Evolutionary conservation across 768 basidiomycete genomes (phyloP).

Genomic region (Lactarius evosmus): DNA sequence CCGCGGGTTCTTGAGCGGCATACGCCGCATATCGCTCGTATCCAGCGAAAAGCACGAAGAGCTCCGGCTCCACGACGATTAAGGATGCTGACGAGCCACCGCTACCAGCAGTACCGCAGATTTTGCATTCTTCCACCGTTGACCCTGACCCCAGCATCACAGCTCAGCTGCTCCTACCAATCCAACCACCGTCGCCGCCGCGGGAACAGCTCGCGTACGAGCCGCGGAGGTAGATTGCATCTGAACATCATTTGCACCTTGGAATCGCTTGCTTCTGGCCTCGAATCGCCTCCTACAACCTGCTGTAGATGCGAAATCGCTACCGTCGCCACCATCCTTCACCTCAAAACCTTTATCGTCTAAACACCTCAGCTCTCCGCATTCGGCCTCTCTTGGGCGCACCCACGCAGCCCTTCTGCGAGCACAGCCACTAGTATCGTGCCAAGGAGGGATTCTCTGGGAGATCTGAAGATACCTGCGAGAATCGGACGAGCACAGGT

Average conservation of each 20-base stretch:
- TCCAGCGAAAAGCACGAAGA: conserved; percentile 50
- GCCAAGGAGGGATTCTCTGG: conserved; percentile 59
- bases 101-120: conserved; percentile 24
- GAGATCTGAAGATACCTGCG: conserved; percentile 71
- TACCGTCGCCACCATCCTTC: conserved; percentile 19
- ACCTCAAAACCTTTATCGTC: conserved; percentile 20
- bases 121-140: background rate
- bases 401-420: conserved; percentile 38
- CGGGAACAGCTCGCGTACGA: conserved; percentile 25
- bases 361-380: conserved; percentile 35
- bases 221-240: conserved; percentile 18
- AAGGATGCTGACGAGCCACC: conserved; percentile 22
- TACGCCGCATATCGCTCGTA: conserved; percentile 60
- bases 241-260: conserved; percentile 28
- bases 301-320: conserved; percentile 14
- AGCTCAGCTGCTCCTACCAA: conserved; percentile 45
- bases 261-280: conserved; percentile 15
- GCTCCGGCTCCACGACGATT: conserved; percentile 41
- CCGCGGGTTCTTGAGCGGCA: conserved; percentile 55
- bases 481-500: conserved; percentile 77
- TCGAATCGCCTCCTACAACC: conserved; percentile 28
- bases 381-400: conserved; percentile 49
- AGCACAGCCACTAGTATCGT: conserved; percentile 32
- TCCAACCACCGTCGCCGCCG: conserved; percentile 54
- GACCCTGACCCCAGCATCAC: conserved; percentile 30